phyloP scores from a whole-genome alignment of 1,139 yeast species.

The Blastobotrys arbuscula region DNA sequence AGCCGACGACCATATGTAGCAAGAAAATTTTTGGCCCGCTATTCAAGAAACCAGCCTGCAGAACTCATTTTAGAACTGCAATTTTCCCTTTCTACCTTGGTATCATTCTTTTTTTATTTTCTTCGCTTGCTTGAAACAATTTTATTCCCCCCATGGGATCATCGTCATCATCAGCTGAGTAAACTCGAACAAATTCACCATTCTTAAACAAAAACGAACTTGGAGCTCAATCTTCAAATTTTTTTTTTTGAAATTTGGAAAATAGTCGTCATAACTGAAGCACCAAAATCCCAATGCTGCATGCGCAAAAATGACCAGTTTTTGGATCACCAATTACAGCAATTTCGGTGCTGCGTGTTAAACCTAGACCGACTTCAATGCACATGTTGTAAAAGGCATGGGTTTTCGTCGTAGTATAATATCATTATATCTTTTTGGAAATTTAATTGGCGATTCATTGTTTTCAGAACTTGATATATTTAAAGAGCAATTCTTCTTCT shows the following conservation, averaged over 20 bases:
- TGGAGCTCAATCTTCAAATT: background rate
- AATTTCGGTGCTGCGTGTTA: too few species aligned
- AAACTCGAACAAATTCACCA: background rate
- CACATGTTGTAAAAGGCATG: too few species aligned
- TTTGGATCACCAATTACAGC: background rate
- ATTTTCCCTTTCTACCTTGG: background rate
- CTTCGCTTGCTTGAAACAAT: background rate
- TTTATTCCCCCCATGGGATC: conserved; percentile 3
- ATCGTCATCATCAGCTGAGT: background rate
- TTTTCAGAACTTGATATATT: too few species aligned
- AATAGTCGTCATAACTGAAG: background rate
- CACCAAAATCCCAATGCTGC: background rate
- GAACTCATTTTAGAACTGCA: background rate
- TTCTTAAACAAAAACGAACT: background rate
- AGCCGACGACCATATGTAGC: background rate
- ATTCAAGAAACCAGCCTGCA: background rate
- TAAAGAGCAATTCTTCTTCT: too few species aligned
- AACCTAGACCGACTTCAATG: too few species aligned
- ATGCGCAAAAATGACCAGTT: background rate
- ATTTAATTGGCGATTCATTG: too few species aligned
- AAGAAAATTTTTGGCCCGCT: background rate
- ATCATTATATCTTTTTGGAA: too few species aligned
- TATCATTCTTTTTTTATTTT: background rate
- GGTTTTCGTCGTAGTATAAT: too few species aligned
- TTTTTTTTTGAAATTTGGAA: background rate